A percentile compares a stretch with the other conserved stretches of the same genome.
Evolutionary conservation across 331 rosid species (phyloP).

Genomic region (Cydonia oblonga): DNA sequence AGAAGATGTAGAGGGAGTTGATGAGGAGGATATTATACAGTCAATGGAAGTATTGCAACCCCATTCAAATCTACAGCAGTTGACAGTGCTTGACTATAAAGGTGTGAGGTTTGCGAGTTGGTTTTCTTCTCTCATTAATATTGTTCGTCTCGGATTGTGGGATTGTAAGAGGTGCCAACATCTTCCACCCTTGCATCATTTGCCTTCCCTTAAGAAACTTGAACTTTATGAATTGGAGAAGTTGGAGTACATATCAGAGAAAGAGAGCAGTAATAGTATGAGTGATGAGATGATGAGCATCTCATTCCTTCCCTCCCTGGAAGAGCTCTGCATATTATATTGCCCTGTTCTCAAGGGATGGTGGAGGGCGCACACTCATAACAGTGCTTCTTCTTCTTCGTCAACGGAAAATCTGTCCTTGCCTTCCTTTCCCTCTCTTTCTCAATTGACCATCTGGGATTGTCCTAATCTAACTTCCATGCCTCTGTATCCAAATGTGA

Average conservation of each 20-base stretch:
- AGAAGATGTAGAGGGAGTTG: neutral
- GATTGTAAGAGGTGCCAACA: fast-evolving
- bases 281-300: neutral
- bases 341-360: too few species aligned
- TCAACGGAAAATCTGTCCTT: too few species aligned
- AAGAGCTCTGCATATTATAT: fast-evolving
- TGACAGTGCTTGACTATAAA: fast-evolving
- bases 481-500: too few species aligned
- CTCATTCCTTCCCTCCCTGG: conserved; percentile 1
- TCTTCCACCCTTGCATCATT: neutral
- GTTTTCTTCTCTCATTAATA: neutral
- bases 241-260: neutral
- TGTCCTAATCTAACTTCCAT: neutral
- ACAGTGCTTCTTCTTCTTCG: too few species aligned
- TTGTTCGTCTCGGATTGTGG: fast-evolving
- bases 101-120: too few species aligned
- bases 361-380: too few species aligned
- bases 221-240: fast-evolving
- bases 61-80: too few species aligned
- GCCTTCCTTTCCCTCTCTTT: neutral
- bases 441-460: fast-evolving
- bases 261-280: neutral
- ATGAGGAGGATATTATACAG: neutral
- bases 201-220: neutral
- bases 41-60: too few species aligned